Conservation (phyloP, 2,329 filamentous ascomycete species). For the Aspergillus brasiliensis region DNA sequence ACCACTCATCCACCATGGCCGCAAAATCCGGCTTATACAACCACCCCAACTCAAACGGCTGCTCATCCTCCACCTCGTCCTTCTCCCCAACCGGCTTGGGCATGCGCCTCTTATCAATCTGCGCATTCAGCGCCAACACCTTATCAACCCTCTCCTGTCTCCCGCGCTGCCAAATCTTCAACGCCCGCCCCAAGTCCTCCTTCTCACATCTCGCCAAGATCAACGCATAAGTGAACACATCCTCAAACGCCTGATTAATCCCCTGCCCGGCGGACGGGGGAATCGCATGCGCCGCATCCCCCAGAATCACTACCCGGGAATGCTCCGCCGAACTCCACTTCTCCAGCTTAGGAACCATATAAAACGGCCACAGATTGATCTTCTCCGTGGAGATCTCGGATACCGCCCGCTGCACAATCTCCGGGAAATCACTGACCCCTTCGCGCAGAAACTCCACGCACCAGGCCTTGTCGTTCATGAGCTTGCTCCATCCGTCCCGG, state of each 20-base stretch:
- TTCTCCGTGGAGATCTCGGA: conserved; percentile 38
- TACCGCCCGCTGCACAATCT: conserved; percentile 41
- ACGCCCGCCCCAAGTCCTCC: conserved; percentile 27
- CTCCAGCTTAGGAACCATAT: conserved; percentile 50
- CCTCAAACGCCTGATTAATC: conserved; percentile 60
- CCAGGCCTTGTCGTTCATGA: conserved; percentile 46
- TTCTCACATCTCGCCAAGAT: conserved; percentile 34
- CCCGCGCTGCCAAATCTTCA: conserved; percentile 51
- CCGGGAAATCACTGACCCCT: conserved; percentile 36
- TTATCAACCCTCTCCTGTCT: conserved; percentile 52
- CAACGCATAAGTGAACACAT: conserved; percentile 50
- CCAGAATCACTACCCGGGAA: conserved; percentile 51
- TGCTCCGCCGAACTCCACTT: conserved; percentile 46
- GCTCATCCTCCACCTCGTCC: conserved; percentile 16
- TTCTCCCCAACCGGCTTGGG: conserved; percentile 29
- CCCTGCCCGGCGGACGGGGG: conserved; percentile 64
- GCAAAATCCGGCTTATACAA: conserved; percentile 47
- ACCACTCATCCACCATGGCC: conserved; percentile 35
- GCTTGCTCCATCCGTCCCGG: conserved; percentile 46
- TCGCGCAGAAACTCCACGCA: conserved; percentile 39
- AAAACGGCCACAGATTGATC: conserved; percentile 55
- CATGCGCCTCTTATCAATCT: conserved; percentile 53
- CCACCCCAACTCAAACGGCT: conserved; percentile 46
- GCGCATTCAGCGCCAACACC: conserved; percentile 51
- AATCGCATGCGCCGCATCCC: conserved; percentile 66